A percentile compares a stretch with the other conserved stretches of the same genome.
Evolutionary conservation across 192 early-diverging fungal genomes (phyloP).

Genomic region (Spinellus fusiger): DNA sequence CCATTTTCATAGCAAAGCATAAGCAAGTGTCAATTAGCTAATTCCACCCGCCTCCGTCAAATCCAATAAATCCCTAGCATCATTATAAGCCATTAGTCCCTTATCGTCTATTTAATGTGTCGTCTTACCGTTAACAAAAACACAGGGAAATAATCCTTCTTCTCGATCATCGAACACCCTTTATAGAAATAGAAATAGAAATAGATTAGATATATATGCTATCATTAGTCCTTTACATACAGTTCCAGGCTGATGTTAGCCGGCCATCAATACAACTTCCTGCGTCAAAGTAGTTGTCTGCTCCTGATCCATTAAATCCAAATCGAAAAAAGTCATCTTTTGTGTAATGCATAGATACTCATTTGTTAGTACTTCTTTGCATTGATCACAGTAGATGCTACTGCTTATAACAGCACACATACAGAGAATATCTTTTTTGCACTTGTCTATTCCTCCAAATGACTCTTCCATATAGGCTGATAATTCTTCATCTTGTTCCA

Average conservation of each 20-base stretch:
- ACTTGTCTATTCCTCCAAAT: constrained; percentile 61
- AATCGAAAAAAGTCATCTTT: constrained; percentile 88
- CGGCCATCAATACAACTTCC: constrained; percentile 95
- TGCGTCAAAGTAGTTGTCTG: constrained; percentile 86
- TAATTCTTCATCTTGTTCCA: constrained; percentile 51
- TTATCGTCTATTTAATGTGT: background rate
- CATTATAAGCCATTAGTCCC: background rate
- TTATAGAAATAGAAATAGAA: background rate
- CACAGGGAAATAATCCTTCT: constrained; percentile 87
- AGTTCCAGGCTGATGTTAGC: constrained; percentile 89
- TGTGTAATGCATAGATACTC: background rate
- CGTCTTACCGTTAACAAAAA: constrained; percentile 74
- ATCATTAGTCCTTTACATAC: constrained; percentile 10
- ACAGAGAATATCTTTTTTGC: constrained; percentile 69
- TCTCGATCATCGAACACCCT: constrained; percentile 83
- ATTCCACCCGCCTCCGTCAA: constrained; percentile 53
- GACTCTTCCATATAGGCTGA: constrained; percentile 58
- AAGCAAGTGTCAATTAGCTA: too few species aligned
- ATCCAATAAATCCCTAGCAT: constrained; percentile 59
- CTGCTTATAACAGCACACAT: constrained; percentile 2
- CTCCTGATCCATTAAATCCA: constrained; percentile 96
- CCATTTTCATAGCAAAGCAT: too few species aligned
- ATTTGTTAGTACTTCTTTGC: background rate
- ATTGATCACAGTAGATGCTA: background rate
- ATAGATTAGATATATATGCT: background rate